A percentile compares a stretch with the other conserved stretches of the same genome.
phyloP scores from a whole-genome alignment of 768 basidiomycete genomes.

The Hirschioporus abietinus region DNA sequence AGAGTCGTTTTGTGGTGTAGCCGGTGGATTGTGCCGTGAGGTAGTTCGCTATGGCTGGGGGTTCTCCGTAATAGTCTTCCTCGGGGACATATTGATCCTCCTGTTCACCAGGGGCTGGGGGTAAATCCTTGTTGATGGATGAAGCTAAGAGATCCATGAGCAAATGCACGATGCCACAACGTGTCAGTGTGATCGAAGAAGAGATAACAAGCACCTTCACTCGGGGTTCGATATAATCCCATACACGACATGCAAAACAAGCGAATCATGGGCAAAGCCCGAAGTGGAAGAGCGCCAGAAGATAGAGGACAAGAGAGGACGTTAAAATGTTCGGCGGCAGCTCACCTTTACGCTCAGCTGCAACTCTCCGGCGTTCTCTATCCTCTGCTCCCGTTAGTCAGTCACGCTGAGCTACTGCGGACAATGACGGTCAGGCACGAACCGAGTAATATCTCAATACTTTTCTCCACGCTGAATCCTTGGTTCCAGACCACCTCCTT shows the following conservation, averaged over 20 bases:
- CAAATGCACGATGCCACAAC: neutral
- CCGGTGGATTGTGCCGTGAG: neutral
- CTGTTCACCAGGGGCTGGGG: neutral
- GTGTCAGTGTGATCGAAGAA: conserved; percentile 3
- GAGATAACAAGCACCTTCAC: conserved; percentile 24
- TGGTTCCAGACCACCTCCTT: conserved; percentile 80
- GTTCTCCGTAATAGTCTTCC: neutral
- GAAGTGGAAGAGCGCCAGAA: conserved; percentile 26
- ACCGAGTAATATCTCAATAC: conserved; percentile 74
- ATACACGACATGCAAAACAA: neutral
- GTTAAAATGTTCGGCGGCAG: conserved; percentile 28
- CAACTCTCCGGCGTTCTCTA: conserved; percentile 53
- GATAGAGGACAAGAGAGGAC: conserved; percentile 20
- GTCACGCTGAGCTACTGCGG: conserved; percentile 4
- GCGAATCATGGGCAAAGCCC: conserved; percentile 19
- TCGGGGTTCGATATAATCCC: conserved; percentile 4
- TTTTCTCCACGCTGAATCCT: conserved; percentile 79
- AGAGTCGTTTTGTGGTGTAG: conserved; percentile 35
- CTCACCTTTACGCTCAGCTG: conserved; percentile 85
- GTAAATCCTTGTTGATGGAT: conserved; percentile 1
- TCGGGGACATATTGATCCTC: neutral
- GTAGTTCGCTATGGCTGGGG: neutral
- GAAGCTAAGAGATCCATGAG: neutral
- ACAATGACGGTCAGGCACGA: conserved; percentile 21
- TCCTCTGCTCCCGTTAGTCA: conserved; percentile 47